phyloP scores from a whole-genome alignment of 2,329 filamentous ascomycete species.

The Gliomastix tumulicola region DNA sequence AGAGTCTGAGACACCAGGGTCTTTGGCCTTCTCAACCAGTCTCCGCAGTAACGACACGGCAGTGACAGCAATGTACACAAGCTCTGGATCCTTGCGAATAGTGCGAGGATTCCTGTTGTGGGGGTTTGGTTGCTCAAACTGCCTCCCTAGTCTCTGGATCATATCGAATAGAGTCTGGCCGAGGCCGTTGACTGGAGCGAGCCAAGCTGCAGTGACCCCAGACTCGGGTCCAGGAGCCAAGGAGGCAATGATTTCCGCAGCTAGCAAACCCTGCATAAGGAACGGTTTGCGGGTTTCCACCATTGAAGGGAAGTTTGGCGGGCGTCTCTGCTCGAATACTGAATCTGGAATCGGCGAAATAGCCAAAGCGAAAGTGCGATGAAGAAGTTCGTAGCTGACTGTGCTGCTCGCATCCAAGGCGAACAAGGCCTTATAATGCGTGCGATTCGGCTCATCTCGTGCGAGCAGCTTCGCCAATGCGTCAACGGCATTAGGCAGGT shows the following conservation, averaged over 20 bases:
- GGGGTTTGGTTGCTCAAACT: conserved; percentile 44
- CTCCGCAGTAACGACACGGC: conserved; percentile 62
- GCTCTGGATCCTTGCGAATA: conserved; percentile 38
- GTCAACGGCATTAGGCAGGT: conserved; percentile 85
- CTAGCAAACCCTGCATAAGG: conserved; percentile 85
- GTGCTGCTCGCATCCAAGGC: conserved; percentile 58
- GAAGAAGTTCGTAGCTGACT: conserved; percentile 72
- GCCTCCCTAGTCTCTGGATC: conserved; percentile 62
- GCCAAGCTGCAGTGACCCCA: conserved; percentile 69
- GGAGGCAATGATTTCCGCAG: conserved; percentile 79
- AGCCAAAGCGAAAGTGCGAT: conserved; percentile 78
- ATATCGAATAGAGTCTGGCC: conserved; percentile 72
- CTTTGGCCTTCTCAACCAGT: conserved; percentile 60
- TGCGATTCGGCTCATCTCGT: conserved; percentile 86
- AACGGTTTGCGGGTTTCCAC: conserved; percentile 82
- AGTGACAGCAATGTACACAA: conserved; percentile 59
- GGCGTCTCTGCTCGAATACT: conserved; percentile 40
- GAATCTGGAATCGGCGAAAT: conserved; percentile 78
- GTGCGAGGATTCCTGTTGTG: conserved; percentile 20
- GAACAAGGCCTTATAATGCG: conserved; percentile 78
- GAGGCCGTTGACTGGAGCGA: conserved; percentile 78
- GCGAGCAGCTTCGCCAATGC: conserved; percentile 86
- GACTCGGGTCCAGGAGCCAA: conserved; percentile 66
- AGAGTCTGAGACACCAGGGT: conserved; percentile 41
- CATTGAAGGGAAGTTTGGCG: conserved; percentile 54